Evolutionary conservation across 1,284 basidiomycete species (phyloP).

Genomic region (Cryptococcus jaspeensis): DNA sequence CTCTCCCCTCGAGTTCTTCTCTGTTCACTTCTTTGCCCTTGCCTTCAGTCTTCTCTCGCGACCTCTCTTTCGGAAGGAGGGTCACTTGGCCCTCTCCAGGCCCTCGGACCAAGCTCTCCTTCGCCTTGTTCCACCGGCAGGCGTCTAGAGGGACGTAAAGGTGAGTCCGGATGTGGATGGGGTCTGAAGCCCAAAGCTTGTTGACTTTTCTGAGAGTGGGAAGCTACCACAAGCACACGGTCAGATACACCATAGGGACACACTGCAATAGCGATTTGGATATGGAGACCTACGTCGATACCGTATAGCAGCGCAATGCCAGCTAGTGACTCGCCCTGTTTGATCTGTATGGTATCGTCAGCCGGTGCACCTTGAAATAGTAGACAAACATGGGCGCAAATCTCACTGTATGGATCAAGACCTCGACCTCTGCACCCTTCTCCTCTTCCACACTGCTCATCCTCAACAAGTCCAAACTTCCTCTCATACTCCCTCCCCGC

Average conservation of each 20-base stretch:
- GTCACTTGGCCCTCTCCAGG: conserved; percentile 47
- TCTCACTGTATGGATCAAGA: conserved; percentile 52
- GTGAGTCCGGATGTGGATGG: conserved; percentile 76
- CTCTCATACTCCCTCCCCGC: conserved; percentile 26
- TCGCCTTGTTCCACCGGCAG: conserved; percentile 44
- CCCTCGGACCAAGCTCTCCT: conserved; percentile 41
- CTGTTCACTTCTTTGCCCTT: conserved; percentile 19
- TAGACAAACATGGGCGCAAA: neutral
- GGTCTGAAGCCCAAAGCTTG: conserved; percentile 85
- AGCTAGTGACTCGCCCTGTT: conserved; percentile 71
- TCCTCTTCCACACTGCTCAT: conserved; percentile 22
- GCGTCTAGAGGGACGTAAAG: conserved; percentile 70
- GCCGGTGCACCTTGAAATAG: neutral
- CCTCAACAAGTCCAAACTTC: conserved; percentile 35
- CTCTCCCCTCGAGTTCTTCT: neutral
- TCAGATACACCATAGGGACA: neutral
- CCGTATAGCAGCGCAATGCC: conserved; percentile 73
- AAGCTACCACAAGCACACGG: conserved; percentile 35
- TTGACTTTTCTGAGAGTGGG: conserved; percentile 80
- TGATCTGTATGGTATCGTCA: conserved; percentile 55
- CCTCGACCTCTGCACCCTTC: conserved; percentile 43
- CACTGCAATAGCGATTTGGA: neutral
- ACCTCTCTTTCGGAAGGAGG: conserved; percentile 26
- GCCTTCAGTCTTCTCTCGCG: conserved; percentile 3
- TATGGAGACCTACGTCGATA: neutral